Evolutionary conservation across 768 basidiomycete species (phyloP).

Genomic region (Tylopilus felleus): DNA sequence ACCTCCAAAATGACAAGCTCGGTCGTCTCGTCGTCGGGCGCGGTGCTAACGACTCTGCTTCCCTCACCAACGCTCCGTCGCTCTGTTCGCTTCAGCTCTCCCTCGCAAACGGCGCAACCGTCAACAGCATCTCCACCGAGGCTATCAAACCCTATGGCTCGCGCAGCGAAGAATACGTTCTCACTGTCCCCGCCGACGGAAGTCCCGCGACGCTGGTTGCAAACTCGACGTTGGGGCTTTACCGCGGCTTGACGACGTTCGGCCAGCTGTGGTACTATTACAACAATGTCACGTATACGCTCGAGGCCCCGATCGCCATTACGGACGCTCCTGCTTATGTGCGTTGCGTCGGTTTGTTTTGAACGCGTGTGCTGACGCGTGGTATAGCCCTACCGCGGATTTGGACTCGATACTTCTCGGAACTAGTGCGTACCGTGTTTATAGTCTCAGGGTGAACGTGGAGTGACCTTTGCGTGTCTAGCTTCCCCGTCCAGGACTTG

Average conservation of each 20-base stretch:
- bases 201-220: slow-evolving; percentile 38
- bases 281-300: slow-evolving; percentile 33
- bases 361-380: not conserved
- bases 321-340: slow-evolving; percentile 48
- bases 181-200: slow-evolving; percentile 39
- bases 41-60: slow-evolving; percentile 29
- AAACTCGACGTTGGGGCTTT: slow-evolving; percentile 47
- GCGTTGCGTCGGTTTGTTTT: not conserved
- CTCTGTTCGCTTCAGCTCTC: slow-evolving; percentile 29
- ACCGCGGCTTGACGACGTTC: slow-evolving; percentile 56
- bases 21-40: slow-evolving; percentile 41
- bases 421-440: slow-evolving; percentile 33
- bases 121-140: slow-evolving; percentile 34
- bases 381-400: slow-evolving; percentile 36
- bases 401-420: slow-evolving; percentile 46
- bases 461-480: slow-evolving; percentile 4
- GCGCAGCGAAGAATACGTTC: slow-evolving; percentile 44
- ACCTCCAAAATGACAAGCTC: slow-evolving; percentile 36
- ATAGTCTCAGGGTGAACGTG: not conserved
- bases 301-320: slow-evolving; percentile 40
- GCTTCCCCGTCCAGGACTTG: slow-evolving; percentile 39
- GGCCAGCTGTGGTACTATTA: slow-evolving; percentile 49
- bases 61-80: slow-evolving; percentile 23
- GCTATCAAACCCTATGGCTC: slow-evolving; percentile 32
- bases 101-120: slow-evolving; percentile 16